Evolutionary conservation across 1,284 basidiomycete genomes (phyloP), one percentile per base, ranked within the genome.

Genomic region (Phlebopus sp.): DNA sequence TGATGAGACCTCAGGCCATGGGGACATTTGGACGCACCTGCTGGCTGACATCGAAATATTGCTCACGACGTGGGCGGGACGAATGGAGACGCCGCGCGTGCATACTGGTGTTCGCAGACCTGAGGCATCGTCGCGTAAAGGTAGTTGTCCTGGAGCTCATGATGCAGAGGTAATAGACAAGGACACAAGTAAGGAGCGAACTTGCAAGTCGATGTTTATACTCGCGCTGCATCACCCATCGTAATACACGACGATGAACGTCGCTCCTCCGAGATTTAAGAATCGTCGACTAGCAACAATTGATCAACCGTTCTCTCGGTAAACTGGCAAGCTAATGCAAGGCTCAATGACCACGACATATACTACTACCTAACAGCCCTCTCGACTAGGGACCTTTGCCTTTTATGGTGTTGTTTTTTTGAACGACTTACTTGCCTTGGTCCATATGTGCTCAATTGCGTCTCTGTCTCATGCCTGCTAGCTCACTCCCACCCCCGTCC

Each of bases 401-500:
- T 29, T 15, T 44, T 44, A 32, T 42, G 40, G 40, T 7, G 37
- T 5, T 38, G 23, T 23, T 38, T 23, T 37, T 17, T 19, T 14
- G 10, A 11, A 21, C 6, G 13, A 32, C 21, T 9, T 2, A 17
- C 19, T 23, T 23, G 37, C 25, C 25, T 41, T 15, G 21, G 21
- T 23, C 9, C 21, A 37, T 11, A 13, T 29, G 13, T 29, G 18
- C 25, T 21, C 36, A n/a, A 23, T n/a, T n/a, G n/a, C 10, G 15
- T 32, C 19, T 10, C 6, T 17, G 31, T 30, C 43, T 38, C 14
- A 65, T 65, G 56, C 63, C 74, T 38, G 50, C 68, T 34, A 71
- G 67, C 49, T 83, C 81, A 23, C 69, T 84, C 4, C 80, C 81
- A 7, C 74, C 77, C 34, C 70, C 77, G 13, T 58, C 72, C 23